Conservation (phyloP, 805 yeast genomes). For the Lachancea thermotolerans region DNA sequence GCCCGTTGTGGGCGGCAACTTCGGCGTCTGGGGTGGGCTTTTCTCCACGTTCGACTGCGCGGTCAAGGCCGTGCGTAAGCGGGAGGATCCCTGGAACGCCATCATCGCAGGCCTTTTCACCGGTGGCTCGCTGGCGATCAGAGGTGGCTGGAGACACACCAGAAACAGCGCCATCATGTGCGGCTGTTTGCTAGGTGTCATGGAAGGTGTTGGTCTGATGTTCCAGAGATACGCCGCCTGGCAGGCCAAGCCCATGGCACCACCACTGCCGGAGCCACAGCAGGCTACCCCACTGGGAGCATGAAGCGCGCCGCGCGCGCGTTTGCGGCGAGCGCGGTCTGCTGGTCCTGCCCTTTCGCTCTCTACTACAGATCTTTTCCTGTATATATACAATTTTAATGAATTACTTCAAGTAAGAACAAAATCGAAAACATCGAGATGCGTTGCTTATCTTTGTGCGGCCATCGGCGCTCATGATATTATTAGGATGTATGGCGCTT, state of each 20-base stretch:
- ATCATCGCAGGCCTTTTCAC: slow-evolving; percentile 96
- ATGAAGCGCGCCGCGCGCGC: neutral
- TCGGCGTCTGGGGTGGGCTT: slow-evolving; percentile 99
- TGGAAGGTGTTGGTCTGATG: slow-evolving; percentile 98
- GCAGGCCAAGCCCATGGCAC: slow-evolving; percentile 67
- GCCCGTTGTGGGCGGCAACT: slow-evolving; percentile 97
- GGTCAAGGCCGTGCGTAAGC: slow-evolving; percentile 89
- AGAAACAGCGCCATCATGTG: slow-evolving; percentile 95
- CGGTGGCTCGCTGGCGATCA: slow-evolving; percentile 95
- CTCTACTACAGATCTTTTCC: neutral
- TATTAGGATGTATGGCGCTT: too few species aligned
- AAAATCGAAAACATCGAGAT: neutral
- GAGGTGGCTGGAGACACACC: slow-evolving; percentile 98
- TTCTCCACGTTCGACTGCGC: slow-evolving; percentile 94
- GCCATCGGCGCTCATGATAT: too few species aligned
- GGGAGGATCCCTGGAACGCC: slow-evolving; percentile 98
- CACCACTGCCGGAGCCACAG: slow-evolving; percentile 44
- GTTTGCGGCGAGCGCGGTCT: neutral
- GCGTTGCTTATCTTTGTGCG: too few species aligned
- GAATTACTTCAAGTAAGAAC: slow-evolving; percentile 2
- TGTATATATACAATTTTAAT: slow-evolving; percentile 4
- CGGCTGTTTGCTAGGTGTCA: slow-evolving; percentile 92
- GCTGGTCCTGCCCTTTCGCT: neutral
- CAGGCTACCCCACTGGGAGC: slow-evolving; percentile 33
- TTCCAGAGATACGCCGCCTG: slow-evolving; percentile 84